A percentile compares a stretch with the other conserved stretches of the same genome.
These are phyloP conservation scores for Rhododendron vialii DNA, from an alignment of 148 eudicot species.

Conservation along the genomic window DNA sequence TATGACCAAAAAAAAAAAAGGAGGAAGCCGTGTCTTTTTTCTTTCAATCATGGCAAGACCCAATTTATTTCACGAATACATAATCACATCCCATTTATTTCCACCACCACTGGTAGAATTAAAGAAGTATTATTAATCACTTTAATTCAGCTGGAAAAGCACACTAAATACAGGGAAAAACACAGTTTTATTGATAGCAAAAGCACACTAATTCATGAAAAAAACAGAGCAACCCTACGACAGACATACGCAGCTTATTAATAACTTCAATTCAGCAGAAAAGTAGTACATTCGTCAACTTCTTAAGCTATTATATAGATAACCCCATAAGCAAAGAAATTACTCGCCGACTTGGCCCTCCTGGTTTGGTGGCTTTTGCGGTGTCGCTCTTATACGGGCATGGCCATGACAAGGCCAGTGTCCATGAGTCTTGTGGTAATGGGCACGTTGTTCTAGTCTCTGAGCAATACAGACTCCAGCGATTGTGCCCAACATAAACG, in stretches of 20 bases:
- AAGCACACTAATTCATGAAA: not conserved
- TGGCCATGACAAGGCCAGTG: conserved; percentile 14
- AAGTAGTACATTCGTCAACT: not conserved
- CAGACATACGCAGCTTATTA: not conserved
- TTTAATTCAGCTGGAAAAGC: too few relatives aligned
- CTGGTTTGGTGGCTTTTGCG: conserved; percentile 12
- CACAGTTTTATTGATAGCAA: not conserved
- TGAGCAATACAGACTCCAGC: conserved; percentile 12
- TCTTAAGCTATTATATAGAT: too few relatives aligned
- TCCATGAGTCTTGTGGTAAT: not conserved
- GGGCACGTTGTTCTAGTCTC: conserved; percentile 11
- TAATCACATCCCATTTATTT: not conserved
- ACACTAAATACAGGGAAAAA: not conserved
- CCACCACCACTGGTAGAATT: not conserved
- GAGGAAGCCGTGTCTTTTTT: too few relatives aligned
- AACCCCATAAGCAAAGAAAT: not conserved
- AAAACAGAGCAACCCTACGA: not conserved
- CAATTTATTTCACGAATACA: not conserved
- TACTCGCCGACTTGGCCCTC: not conserved
- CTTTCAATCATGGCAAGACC: not conserved
- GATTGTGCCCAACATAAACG: conserved; percentile 15
- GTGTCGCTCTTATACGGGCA: not conserved
- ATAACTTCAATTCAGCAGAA: not conserved
- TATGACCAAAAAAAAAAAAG: too few relatives aligned
- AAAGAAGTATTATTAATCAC: too few relatives aligned